A percentile compares a stretch with the other conserved stretches of the same genome.
Conservation (phyloP, 768 basidiomycete genomes). For the Amanita pallidorosea region DNA sequence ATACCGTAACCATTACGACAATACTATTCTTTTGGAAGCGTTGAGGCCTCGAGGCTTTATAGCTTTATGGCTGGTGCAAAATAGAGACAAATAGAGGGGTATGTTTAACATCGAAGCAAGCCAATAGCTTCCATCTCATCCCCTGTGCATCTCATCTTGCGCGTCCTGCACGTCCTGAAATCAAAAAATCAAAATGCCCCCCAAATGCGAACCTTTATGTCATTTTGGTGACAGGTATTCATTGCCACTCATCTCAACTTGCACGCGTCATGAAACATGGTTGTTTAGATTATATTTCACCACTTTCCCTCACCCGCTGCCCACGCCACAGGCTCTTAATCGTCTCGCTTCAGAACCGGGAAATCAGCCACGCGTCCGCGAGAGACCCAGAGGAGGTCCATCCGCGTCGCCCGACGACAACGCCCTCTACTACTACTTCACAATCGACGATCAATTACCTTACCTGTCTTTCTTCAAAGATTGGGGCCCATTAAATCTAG, state of each 20-base stretch:
- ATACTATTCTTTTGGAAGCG: not conserved
- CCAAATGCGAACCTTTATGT: constrained; percentile 67
- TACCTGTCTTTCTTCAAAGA: constrained; percentile 94
- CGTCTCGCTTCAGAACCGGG: constrained; percentile 36
- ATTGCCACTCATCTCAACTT: constrained; percentile 8
- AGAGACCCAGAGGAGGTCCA: constrained; percentile 45
- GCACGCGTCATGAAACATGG: constrained; percentile 6
- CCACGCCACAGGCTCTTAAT: constrained; percentile 57
- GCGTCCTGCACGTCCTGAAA: constrained; percentile 8
- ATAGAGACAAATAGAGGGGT: constrained; percentile 3
- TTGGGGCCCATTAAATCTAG: constrained; percentile 86
- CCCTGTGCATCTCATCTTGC: constrained; percentile 12
- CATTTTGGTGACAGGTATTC: constrained; percentile 68
- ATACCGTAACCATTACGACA: too few relatives aligned
- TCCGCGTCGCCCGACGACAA: constrained; percentile 64
- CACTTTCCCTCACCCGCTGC: constrained; percentile 72
- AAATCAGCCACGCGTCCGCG: constrained; percentile 52
- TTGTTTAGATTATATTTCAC: constrained; percentile 72
- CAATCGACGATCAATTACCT: constrained; percentile 83
- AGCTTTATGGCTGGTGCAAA: not conserved
- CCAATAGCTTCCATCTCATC: constrained; percentile 8
- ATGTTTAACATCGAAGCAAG: constrained; percentile 1
- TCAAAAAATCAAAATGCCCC: constrained; percentile 23
- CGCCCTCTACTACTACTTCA: constrained; percentile 81
- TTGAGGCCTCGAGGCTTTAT: not conserved